Base-by-base conservation (phyloP, 768 basidiomycete species). In the Panus rudis region DNA sequence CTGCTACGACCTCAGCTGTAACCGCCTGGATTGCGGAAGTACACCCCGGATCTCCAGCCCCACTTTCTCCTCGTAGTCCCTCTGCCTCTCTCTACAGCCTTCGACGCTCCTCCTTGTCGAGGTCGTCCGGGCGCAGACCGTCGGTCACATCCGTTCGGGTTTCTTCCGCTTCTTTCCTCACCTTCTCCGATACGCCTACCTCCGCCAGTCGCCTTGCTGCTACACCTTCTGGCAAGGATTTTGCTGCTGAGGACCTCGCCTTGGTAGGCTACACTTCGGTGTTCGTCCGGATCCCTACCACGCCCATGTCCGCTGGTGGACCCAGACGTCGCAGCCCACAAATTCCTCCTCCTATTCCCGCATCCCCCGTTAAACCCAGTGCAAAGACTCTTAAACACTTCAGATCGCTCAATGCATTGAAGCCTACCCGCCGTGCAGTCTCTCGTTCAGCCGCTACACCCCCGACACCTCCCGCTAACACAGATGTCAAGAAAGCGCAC, bases 21-120 rank as follows among this genome's bases (percentile, higher is more conserved):
- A 54, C 72, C 13, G 50, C 74, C 28, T 88, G 84, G 84, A 80
- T 76, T 4, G 63, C 75, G 16, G 68, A 64, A 49, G 80, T 87
- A 42, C 76, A 81, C 44, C 84, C 84, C 4, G 84, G 83, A 5
- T 79, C 83, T 13, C 83, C 84, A 3, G 67, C 61, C 0, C 65
- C 69, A 52, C 65, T 17, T 64, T 68, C 51, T 19, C 60, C 58
- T 6, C 52, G 58, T 28, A 55, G 57, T 17, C 52, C 59, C 4
- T 53, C 54, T n/a, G 45, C 50, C 14, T 35, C 33, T 17, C n/a
- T n/a, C n/a, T n/a, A n/a, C 34, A 50, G 49, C 28, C 26, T 44
- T 43, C 66, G 63, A 42, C 63, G 65, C 20, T 49, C 58, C 23
- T 66, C 70, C 13, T 51, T 61, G 14, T 31, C 59, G 7, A 52